Base-by-base conservation (phyloP, 2,329 filamentous ascomycete species). In the Hymenoscyphus fraxineus region DNA sequence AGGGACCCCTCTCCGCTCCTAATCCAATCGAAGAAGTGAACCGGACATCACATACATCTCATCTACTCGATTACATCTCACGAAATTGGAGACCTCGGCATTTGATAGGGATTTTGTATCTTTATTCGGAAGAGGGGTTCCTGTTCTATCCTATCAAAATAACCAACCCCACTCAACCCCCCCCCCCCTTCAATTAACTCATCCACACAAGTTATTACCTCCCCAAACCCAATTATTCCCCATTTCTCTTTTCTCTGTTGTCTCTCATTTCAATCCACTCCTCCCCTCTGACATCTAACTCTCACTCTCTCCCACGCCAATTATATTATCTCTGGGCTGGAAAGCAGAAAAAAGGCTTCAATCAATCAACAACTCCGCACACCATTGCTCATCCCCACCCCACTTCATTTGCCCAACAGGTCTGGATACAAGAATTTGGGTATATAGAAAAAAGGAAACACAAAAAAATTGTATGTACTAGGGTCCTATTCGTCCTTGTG, bases 341-440 rank as follows among this genome's bases (percentile, higher is more conserved):
- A 35, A 35, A 35, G 9, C 35, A 51, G 19, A 51, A 51, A 51
- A 51, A 51, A 16, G 9, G 22, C 19, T 19, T 27, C n/a, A 27
- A 22, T 47, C 44, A 47, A 22, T 51, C 44, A 51, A 47, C 41
- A 16, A 51, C 44, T 19, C 19, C n/a, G 15, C n/a, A 9, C 41
- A n/a, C 41, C 41, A n/a, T 16, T 16, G 19, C 55, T 35, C 59
- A 22, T 54, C 55, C 32, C 66, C 32, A n/a, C 12, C n/a, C 31
- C 59, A 55, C 38, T 22, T 58, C 63, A 38, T 61, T 57, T 31
- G 15, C 54, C 54, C 63, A 59, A 59, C 62, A 67, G 65, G 41
- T 65, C 54, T 67, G 65, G 62, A 70, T 69, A 73, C 68, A 72
- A 70, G 69, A 73, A 73, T 67, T 64, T 69, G 72, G 72, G 72